Evolutionary conservation across 345 rosid species (phyloP).

Genomic region (Chamaenerion angustifolium): DNA sequence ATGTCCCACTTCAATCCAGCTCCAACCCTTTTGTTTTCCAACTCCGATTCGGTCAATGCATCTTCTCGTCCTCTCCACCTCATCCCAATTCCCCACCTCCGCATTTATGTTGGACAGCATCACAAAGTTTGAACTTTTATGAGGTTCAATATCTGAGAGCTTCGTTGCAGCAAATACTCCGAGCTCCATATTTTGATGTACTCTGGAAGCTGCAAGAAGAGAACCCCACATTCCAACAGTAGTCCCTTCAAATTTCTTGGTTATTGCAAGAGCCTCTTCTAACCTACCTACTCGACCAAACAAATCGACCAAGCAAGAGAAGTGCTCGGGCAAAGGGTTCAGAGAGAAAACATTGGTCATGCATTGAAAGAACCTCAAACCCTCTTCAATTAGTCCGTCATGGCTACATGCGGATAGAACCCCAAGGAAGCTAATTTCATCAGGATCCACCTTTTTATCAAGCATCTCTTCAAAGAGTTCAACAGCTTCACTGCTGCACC

Average conservation of each 20-base stretch:
- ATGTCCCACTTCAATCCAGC: conserved; percentile 12
- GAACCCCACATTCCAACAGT: conserved; percentile 11
- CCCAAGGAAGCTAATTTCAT: conserved; percentile 9
- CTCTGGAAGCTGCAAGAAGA: conserved; percentile 8
- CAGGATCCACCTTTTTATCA: conserved; percentile 10
- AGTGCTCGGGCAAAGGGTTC: conserved; percentile 12
- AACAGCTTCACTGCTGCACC: conserved; percentile 22
- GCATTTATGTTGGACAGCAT: conserved; percentile 9
- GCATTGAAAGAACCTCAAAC: conserved; percentile 6
- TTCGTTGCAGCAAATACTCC: conserved; percentile 8
- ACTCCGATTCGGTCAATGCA: conserved; percentile 3
- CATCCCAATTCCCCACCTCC: conserved; percentile 10
- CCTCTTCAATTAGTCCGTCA: conserved; percentile 7
- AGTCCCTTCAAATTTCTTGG: not conserved
- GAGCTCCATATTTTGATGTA: conserved; percentile 7
- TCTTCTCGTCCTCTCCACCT: conserved; percentile 6
- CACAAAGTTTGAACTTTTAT: conserved; percentile 8
- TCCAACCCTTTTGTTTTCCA: conserved; percentile 11
- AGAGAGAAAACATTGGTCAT: conserved; percentile 6
- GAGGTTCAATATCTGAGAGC: conserved; percentile 9
- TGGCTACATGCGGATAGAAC: conserved; percentile 15
- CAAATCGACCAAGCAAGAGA: conserved; percentile 14
- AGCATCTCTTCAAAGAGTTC: conserved; percentile 21
- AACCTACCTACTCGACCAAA: conserved; percentile 15
- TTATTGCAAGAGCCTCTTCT: conserved; percentile 11